phyloP scores from a whole-genome alignment of 805 yeast species.

The Candida pini region DNA sequence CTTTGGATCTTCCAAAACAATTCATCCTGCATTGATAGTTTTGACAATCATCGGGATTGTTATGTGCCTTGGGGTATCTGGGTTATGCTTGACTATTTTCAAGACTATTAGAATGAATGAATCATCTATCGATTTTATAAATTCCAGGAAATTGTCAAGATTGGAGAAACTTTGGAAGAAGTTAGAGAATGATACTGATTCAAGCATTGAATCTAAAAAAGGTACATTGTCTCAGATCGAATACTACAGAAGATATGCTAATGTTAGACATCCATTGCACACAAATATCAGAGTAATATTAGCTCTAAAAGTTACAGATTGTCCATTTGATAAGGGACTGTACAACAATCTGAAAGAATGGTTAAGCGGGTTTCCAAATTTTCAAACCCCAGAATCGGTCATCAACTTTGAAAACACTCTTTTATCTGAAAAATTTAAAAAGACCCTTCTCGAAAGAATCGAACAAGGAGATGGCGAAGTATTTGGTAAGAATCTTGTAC shows the following conservation, averaged over 20 bases:
- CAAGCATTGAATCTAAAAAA: slow-evolving; percentile 10
- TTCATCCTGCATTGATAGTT: slow-evolving; percentile 22
- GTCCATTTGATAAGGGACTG: slow-evolving; percentile 35
- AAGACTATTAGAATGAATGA: slow-evolving; percentile 38
- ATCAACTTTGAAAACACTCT: slow-evolving; percentile 25
- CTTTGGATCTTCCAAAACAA: slow-evolving; percentile 14
- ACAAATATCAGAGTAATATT: slow-evolving; percentile 34
- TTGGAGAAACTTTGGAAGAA: slow-evolving; percentile 6
- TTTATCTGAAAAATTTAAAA: slow-evolving; percentile 21
- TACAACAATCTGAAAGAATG: slow-evolving; percentile 31
- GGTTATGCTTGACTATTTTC: slow-evolving; percentile 37
- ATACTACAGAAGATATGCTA: slow-evolving; percentile 35
- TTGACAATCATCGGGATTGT: slow-evolving; percentile 39
- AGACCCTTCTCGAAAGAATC: slow-evolving; percentile 19
- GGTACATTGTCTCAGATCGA: slow-evolving; percentile 11
- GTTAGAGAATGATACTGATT: slow-evolving; percentile 14
- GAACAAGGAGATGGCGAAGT: slow-evolving; percentile 20
- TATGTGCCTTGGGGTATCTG: slow-evolving; percentile 40
- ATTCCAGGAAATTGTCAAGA: slow-evolving; percentile 8
- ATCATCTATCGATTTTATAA: slow-evolving; percentile 48
- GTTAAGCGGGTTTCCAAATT: slow-evolving; percentile 5
- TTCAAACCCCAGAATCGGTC: slow-evolving; percentile 11
- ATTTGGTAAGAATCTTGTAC: slow-evolving; percentile 16
- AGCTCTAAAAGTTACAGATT: slow-evolving; percentile 25
- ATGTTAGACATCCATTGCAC: slow-evolving; percentile 30